A percentile compares a stretch with the other conserved stretches of the same genome.
phyloP scores from a whole-genome alignment of 306 rosid species.

The Prunus persica region Prunus_persica_NCBIv2 NC_034012.1:345001-345500 shows the following conservation, averaged over 20 bases:
- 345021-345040: not conserved
- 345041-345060: not conserved
- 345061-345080: not conserved
- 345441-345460: not conserved
- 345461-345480: not conserved
- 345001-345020: too few species aligned
- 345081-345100: slow-evolving; percentile 15
- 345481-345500: not conserved
- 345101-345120: slow-evolving; percentile 5
- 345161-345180: slow-evolving; percentile 24
- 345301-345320: not conserved
- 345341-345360: slow-evolving; percentile 11
- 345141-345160: slow-evolving; percentile 24
- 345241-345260: not conserved
- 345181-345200: slow-evolving; percentile 15
- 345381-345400: not conserved
- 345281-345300: not conserved
- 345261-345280: not conserved
- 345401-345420: not conserved
- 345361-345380: not conserved
- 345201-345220: slow-evolving; percentile 31
- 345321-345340: not conserved
- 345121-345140: slow-evolving; percentile 18
- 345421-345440: not conserved
- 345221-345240: slow-evolving; percentile 45